These are phyloP conservation scores for Atkinsonella texensis DNA, from an alignment of 2,329 filamentous ascomycete species.

Conservation along the genomic window DNA sequence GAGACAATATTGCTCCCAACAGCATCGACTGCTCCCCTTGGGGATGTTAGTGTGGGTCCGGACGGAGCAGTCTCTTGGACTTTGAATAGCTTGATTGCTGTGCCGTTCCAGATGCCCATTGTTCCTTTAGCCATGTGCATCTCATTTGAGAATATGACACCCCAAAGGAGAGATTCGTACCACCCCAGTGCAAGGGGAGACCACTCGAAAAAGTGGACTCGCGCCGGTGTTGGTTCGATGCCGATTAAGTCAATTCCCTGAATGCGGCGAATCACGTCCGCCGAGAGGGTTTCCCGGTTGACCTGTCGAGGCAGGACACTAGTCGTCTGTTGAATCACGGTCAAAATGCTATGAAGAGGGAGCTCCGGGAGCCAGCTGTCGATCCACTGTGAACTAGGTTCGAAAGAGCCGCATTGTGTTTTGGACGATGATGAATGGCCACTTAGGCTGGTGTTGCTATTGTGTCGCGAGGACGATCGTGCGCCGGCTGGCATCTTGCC, in stretches of 20 bases:
- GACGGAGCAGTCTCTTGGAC: slow-evolving; percentile 75
- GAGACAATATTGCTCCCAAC: slow-evolving; percentile 84
- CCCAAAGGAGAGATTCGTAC: slow-evolving; percentile 93
- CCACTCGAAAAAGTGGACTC: slow-evolving; percentile 90
- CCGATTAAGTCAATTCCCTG: slow-evolving; percentile 51
- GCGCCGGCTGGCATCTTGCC: slow-evolving; percentile 87
- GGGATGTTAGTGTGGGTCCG: slow-evolving; percentile 71
- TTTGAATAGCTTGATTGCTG: slow-evolving; percentile 73
- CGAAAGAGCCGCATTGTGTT: slow-evolving; percentile 49
- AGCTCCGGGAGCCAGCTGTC: slow-evolving; percentile 89
- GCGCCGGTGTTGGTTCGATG: slow-evolving; percentile 61
- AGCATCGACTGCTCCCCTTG: slow-evolving; percentile 82
- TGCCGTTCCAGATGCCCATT: slow-evolving; percentile 90
- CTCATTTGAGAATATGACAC: slow-evolving; percentile 81
- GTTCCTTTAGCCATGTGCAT: slow-evolving; percentile 79
- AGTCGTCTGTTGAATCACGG: slow-evolving; percentile 56
- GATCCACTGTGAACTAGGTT: slow-evolving; percentile 74
- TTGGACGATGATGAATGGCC: slow-evolving; percentile 48
- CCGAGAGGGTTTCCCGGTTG: slow-evolving; percentile 27
- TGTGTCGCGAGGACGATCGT: slow-evolving; percentile 77
- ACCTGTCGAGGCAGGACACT: slow-evolving; percentile 43
- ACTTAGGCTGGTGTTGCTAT: slow-evolving; percentile 71
- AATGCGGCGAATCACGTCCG: slow-evolving; percentile 42
- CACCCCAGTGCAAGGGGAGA: slow-evolving; percentile 79
- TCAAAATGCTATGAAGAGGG: slow-evolving; percentile 76